Conservation (phyloP, 495 filamentous ascomycete species). For the Tuber aestivum region DNA sequence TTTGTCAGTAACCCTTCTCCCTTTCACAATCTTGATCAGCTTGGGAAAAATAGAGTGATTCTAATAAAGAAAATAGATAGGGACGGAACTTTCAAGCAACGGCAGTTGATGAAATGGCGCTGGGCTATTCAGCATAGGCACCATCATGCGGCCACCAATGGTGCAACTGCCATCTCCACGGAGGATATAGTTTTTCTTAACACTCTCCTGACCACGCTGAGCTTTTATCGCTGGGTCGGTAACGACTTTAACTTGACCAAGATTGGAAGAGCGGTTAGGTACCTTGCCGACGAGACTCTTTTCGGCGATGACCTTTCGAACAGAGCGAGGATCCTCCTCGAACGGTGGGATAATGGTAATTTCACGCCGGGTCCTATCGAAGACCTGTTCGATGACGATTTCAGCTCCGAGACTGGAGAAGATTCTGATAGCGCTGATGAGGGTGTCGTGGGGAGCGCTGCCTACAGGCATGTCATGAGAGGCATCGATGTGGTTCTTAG, state of each 20-base stretch:
- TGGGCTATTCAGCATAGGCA: neutral
- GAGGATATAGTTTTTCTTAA: neutral
- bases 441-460: neutral
- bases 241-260: neutral
- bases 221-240: neutral
- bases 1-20: neutral
- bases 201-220: neutral
- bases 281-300: neutral
- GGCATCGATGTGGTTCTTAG: conserved; percentile 40
- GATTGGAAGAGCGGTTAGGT: neutral
- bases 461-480: conserved; percentile 42
- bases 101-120: neutral
- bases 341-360: conserved; percentile 16
- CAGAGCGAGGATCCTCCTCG: neutral
- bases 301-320: neutral
- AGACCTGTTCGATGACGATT: conserved; percentile 11
- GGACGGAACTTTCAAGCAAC: neutral
- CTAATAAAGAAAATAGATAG: neutral
- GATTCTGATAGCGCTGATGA: conserved; percentile 17
- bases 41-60: neutral
- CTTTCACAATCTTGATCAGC: neutral
- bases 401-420: conserved; percentile 6
- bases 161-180: neutral
- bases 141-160: neutral
- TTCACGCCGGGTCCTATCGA: conserved; percentile 17